These are phyloP conservation scores for Sugiyamaella japonica DNA, from an alignment of 1,139 yeast species.

Conservation along the genomic window DNA sequence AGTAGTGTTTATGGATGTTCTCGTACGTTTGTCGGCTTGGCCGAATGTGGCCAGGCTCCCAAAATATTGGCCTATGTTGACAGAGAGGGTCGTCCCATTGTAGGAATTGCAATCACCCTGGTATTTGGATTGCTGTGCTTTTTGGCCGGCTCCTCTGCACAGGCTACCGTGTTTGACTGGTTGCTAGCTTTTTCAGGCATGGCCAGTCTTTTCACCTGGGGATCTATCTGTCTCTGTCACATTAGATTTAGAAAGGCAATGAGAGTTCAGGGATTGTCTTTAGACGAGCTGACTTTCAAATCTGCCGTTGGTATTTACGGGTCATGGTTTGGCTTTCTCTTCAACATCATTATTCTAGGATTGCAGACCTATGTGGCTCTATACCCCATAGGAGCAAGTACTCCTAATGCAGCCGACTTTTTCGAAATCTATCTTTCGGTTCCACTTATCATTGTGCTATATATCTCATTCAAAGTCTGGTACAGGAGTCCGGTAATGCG, in stretches of 20 bases:
- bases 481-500: conserved; percentile 46
- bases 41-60: conserved; percentile 79
- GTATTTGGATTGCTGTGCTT: conserved; percentile 67
- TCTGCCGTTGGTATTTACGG: conserved; percentile 74
- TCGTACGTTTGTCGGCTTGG: conserved; percentile 75
- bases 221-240: conserved; percentile 68
- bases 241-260: conserved; percentile 78
- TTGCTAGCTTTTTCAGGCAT: conserved; percentile 75
- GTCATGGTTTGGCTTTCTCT: conserved; percentile 66
- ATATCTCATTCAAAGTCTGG: conserved; percentile 52
- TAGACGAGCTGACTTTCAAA: conserved; percentile 64
- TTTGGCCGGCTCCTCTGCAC: conserved; percentile 66
- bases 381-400: conserved; percentile 50
- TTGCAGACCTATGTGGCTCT: conserved; percentile 83
- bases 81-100: conserved; percentile 69
- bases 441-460: conserved; percentile 51
- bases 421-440: conserved; percentile 56
- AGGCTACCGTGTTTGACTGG: conserved; percentile 74
- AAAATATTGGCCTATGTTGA: conserved; percentile 69
- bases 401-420: conserved; percentile 44
- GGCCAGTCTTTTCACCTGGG: conserved; percentile 80
- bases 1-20: conserved; percentile 76
- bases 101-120: conserved; percentile 58
- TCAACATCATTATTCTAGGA: conserved; percentile 51
- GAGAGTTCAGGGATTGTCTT: conserved; percentile 58